phyloP scores from a whole-genome alignment of 805 yeast species.

The Wickerhamiella parazyma region DNA sequence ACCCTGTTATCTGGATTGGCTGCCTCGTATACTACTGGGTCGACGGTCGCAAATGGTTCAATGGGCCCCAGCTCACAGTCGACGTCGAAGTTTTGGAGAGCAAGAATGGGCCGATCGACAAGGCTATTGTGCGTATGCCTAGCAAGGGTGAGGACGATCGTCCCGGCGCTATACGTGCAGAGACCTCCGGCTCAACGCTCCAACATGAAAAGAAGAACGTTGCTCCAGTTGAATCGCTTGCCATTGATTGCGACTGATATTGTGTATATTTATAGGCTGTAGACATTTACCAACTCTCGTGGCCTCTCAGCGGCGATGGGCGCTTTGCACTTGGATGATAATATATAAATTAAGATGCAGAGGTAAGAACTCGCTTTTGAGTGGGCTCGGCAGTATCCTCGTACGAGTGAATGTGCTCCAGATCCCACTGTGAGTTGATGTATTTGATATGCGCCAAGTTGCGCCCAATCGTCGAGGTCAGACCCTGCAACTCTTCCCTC shows the following conservation, averaged over 20 bases:
- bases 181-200: background rate
- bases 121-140: conserved; percentile 2
- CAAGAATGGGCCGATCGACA: conserved; percentile 1
- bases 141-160: background rate
- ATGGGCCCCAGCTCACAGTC: conserved; percentile 22
- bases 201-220: background rate
- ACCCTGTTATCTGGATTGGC: conserved; percentile 45
- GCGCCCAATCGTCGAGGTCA: conserved; percentile 55
- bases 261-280: background rate
- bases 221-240: background rate
- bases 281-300: too few species aligned
- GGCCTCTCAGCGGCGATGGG: background rate
- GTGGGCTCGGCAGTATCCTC: conserved; percentile 55
- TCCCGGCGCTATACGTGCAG: background rate
- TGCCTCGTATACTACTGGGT: conserved; percentile 38
- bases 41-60: conserved; percentile 40
- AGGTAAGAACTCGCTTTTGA: conserved; percentile 62
- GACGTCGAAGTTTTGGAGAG: conserved; percentile 7
- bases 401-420: conserved; percentile 59
- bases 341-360: conserved; percentile 19
- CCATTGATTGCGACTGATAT: background rate
- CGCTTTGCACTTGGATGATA: background rate
- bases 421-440: conserved; percentile 63
- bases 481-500: conserved; percentile 39
- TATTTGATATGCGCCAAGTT: conserved; percentile 73